Evolutionary conservation across 2,329 filamentous ascomycete genomes (phyloP).

Genomic region (Hymenoscyphus scutula): DNA sequence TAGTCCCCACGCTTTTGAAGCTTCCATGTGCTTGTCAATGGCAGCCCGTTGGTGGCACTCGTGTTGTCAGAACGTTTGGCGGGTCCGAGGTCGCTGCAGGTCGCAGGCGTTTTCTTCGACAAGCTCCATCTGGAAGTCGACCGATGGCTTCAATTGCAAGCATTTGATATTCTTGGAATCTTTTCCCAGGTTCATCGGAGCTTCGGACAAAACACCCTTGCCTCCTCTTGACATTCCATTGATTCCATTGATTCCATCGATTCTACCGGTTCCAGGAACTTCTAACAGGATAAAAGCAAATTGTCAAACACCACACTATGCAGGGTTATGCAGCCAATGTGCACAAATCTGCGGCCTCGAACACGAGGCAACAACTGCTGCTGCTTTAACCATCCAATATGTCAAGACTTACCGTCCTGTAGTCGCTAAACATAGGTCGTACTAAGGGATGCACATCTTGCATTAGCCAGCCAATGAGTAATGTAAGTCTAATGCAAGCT

Average conservation of each 20-base stretch:
- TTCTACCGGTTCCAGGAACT: too few species aligned
- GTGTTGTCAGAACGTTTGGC: background rate
- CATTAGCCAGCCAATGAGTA: conserved; percentile 15
- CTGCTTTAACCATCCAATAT: background rate
- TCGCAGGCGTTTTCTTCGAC: conserved; percentile 1
- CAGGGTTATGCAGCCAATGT: background rate
- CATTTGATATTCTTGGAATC: conserved; percentile 8
- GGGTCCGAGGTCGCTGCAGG: background rate
- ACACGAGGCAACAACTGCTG: background rate
- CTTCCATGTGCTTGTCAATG: too few species aligned
- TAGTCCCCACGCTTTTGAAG: background rate
- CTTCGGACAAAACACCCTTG: background rate
- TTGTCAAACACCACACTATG: background rate
- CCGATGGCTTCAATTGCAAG: conserved; percentile 15
- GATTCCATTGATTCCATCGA: background rate
- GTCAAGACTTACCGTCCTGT: background rate
- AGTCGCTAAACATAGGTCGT: conserved; percentile 19
- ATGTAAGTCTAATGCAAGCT: conserved; percentile 18
- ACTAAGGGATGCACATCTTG: conserved; percentile 10
- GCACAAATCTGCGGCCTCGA: conserved; percentile 7
- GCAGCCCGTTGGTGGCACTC: background rate
- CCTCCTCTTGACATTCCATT: background rate
- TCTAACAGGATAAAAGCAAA: background rate
- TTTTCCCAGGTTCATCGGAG: background rate
- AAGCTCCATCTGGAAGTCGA: conserved; percentile 28